Base-by-base conservation (phyloP, 805 yeast species). In the Saccharomycopsis synnaedendra region DNA sequence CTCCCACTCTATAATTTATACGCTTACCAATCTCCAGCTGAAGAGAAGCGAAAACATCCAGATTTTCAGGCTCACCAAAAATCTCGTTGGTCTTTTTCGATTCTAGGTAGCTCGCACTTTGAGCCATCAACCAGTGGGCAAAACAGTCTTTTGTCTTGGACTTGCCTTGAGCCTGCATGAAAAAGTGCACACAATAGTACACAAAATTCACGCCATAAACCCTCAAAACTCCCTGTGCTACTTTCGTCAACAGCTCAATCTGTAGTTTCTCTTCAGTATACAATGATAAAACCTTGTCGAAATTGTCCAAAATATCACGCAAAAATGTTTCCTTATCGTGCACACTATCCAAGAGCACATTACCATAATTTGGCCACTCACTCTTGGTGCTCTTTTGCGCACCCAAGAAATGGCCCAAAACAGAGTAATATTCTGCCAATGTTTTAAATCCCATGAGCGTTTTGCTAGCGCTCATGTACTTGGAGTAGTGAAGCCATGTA, bases 171-270 rank as follows among this genome's bases (percentile, higher is more conserved):
- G 31, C 19, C 33, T 32, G 8, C 19, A 64, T 64, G 52, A 73
- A 68, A 53, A 66, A 71, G 3, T 76, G 71, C 3, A 75, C 49
- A 43, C 67, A 69, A 52, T 72, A 72, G 50, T 60, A 65, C 28
- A 72, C 55, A 30, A 73, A 68, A 54, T 75, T 75, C 43, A 74
- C 59, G 1, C 80, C 81, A 46, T 67, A 67, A 31, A 62, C 62
- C 7, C 56, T 48, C 27, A 62, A 48, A 32, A 69, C 49, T 5
- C 55, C 39, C 31, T 56, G 35, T 37, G 54, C 39, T 3, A 44
- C 32, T 11, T 55, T 38, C n/a, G 49, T 11, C n/a, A 37, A 32
- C 10, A 41, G 19, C 10, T 49, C 33, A 28, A 48, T 30, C 31
- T 7, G 7, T 28, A 32, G 6, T n/a, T 34, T 35, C 30, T 27